Evolutionary conservation across 495 filamentous ascomycete genomes (phyloP), one percentile per base, ranked within the genome.

Genomic region (Aeminium ludgeri): DNA sequence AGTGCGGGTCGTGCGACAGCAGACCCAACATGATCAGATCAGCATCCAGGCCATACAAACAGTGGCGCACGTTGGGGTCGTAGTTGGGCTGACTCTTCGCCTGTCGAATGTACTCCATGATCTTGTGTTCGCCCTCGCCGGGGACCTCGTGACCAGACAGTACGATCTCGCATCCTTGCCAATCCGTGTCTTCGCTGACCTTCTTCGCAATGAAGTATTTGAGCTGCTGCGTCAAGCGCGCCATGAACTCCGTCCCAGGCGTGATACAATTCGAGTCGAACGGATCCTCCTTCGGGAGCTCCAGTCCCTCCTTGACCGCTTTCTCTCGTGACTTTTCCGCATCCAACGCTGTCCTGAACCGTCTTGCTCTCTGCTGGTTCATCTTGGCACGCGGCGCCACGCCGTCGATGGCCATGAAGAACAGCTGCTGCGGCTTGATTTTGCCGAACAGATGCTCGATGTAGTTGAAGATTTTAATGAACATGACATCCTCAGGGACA

Each of bases 221-320:
- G 40, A 99, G 69, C 64, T 99, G 91, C 47, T 74, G 65, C 13
- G 91, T 86, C 50, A 99, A 70, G 57, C 82, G 86, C 29, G 85
- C 83, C 91, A 99, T 99, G 54, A 99, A 99, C 54, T 86, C 84
- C 20, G 91, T 99, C 35, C 83, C 86, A 12, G 91, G 91, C 1
- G 91, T 99, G 50, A 99, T 99, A 58, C 89, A 94, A 58, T 99
- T 99, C 66, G 86, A 95, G 66, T 99, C 91, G 52, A 99, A 99
- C 6, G 89, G 69, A 43, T 86, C 85, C 51, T 96, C 89, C 51
- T 82, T 89, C 18, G 91, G 91, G 72, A 99, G 76, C 63, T 93
- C 77, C 46, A 83, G 67, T 17, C 91, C 91, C 51, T 95, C 80
- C 25, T 63, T 58, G 34, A 95, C 76, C 12, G 91, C 91, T 65